Base-by-base conservation (phyloP, 345 rosid genomes). In the Litchi chinensis region DNA sequence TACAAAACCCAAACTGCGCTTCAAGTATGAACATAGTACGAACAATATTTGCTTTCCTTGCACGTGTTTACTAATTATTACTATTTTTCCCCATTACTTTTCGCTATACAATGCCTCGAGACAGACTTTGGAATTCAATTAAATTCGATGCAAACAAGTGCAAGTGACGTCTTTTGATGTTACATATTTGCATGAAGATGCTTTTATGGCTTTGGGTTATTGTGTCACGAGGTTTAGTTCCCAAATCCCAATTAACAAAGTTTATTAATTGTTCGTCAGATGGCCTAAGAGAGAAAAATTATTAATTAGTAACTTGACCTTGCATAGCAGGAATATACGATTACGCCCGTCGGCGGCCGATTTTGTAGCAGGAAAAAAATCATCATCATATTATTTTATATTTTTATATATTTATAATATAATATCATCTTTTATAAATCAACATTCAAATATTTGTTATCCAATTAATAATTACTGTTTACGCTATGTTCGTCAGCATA, bases 1-100 rank as follows among this genome's bases (percentile, higher is more conserved):
- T 66, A n/a, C 70, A 13, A 66, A 16, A 46, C 15, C 44, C 70
- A 39, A 66, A 6, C 46, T 66, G 44, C 48, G 0, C 1, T 66
- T 28, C 18, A 68, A 43, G 46, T 70, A 26, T 69, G 69, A 69
- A 40, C 74, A 56, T 68, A n/a, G 19, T 68, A 68, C 80, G 46
- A 46, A 24, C 32, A 68, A 56, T 54, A 54, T 54, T n/a, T 18
- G 19, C 59, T 54, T 54, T n/a, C 11, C 37, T 32, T 32, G 37
- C 37, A 16, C 2, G 59, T 1, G 16, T 50, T 50, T 50, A 50
- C 19, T 15, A 3, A 4, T 4, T 50, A 50, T 50, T 50, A 50
- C 8, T 11, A 10, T 11, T 13, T 50, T 3, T 50, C 40, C 2
- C 10, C 28, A 16, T 8, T 16, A 0, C 5, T 21, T 46, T 21